Conservation (phyloP, 495 filamentous ascomycete species). For the Ramalina intermedia region DNA sequence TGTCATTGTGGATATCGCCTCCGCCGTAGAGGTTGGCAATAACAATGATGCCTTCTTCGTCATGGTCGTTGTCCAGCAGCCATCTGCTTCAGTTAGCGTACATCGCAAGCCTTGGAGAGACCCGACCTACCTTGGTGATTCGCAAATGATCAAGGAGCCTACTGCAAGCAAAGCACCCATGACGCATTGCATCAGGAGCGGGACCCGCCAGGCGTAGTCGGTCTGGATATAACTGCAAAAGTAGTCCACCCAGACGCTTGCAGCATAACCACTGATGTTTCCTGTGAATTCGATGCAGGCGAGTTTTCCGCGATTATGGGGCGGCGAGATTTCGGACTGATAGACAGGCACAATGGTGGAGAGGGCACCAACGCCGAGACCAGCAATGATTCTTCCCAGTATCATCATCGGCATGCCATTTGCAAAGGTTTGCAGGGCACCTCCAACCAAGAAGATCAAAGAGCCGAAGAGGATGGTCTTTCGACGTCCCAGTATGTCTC, state of each 20-base stretch:
- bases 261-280: slow-evolving; percentile 88
- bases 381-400: slow-evolving; percentile 77
- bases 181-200: slow-evolving; percentile 80
- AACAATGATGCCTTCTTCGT: slow-evolving; percentile 94
- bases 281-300: slow-evolving; percentile 98
- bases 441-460: slow-evolving; percentile 79
- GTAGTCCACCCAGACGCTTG: slow-evolving; percentile 97
- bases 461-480: slow-evolving; percentile 91
- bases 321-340: slow-evolving; percentile 94
- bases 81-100: slow-evolving; percentile 41
- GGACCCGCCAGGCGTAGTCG: slow-evolving; percentile 81
- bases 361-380: slow-evolving; percentile 82
- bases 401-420: slow-evolving; percentile 84
- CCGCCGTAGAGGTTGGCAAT: slow-evolving; percentile 95
- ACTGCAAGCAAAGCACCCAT: slow-evolving; percentile 77
- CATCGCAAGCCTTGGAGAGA: neutral
- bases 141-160: slow-evolving; percentile 84
- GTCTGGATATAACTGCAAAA: slow-evolving; percentile 82
- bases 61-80: slow-evolving; percentile 94
- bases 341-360: slow-evolving; percentile 97
- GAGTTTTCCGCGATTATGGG: slow-evolving; percentile 87
- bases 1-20: slow-evolving; percentile 82
- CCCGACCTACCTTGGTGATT: slow-evolving; percentile 69
- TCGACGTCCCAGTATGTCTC: slow-evolving; percentile 80
- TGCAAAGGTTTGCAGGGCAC: slow-evolving; percentile 71